Evolutionary conservation across 2,329 filamentous ascomycete species (phyloP), one percentile per base, ranked within the genome.

Genomic region (Diaporthe nobilis): DNA sequence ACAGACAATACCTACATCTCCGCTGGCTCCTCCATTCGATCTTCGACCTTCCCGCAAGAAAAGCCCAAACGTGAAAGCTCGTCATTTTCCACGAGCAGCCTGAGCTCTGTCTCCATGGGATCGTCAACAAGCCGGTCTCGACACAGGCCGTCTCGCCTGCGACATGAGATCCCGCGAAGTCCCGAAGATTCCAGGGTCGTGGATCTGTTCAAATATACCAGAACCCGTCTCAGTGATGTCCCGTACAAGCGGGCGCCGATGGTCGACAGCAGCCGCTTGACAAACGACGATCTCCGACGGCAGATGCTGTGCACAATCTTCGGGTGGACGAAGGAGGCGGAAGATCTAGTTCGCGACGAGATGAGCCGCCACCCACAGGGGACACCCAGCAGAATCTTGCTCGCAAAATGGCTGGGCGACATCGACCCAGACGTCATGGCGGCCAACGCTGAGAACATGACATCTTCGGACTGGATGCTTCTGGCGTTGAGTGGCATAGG

Each of bases 221-320:
- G 94, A 73, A 93, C 93, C 58, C 92, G 96, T 22, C 87, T 98
- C 9, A 94, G 91, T 77, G 95, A 98, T 78, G 91, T 98, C 5
- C 93, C 94, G 0, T 98, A 97, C 82, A 92, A 93, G 80, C 91
- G 93, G 65, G 91, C 92, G 0, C 89, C 92, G 20, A 84, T 87
- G 1, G 80, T 88, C 20, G 90, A 93, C 78, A 88, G 91, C 73
- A 84, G 86, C 4, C 89, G 89, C 39, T 85, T 95, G 34, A 94
- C 93, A 4, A 93, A 92, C 77, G 94, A 98, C 79, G 93, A 98
- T 79, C 89, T 98, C 60, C 92, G 96, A 65, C 90, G 90, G 63
- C 96, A 98, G 83, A 98, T 99, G 96, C 89, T 99, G 6, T 94
- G 90, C 79, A 94, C 96, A 8, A 95, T 99, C 2, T 99, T 99